A percentile compares a stretch with the other conserved stretches of the same genome.
Evolutionary conservation across 768 basidiomycete genomes (phyloP).

Genomic region (Panus rudis): DNA sequence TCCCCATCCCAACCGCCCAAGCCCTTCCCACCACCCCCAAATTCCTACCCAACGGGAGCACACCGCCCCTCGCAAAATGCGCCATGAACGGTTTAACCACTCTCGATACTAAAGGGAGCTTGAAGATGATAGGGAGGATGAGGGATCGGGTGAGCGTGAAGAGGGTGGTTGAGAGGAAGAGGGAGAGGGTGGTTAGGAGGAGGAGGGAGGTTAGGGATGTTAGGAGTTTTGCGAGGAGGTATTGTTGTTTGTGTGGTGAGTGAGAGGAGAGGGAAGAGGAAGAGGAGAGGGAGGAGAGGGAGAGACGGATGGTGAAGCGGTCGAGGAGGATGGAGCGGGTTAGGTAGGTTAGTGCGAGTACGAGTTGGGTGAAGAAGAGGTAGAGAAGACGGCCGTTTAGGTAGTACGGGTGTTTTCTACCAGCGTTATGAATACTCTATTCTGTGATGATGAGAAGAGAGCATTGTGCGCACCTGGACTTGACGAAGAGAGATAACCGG

Average conservation of each 20-base stretch:
- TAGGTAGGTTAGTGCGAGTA: constrained; percentile 39
- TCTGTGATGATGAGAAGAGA: background rate
- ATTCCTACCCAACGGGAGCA: constrained; percentile 47
- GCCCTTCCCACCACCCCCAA: constrained; percentile 38
- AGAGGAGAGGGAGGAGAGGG: constrained; percentile 16
- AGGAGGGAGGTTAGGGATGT: no score
- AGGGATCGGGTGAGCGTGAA: constrained; percentile 42
- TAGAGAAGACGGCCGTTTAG: constrained; percentile 65
- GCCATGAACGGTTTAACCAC: constrained; percentile 54
- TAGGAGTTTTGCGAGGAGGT: constrained; percentile 14
- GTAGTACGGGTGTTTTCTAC: constrained; percentile 68
- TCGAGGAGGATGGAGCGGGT: constrained; percentile 59
- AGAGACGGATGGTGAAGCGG: constrained; percentile 39
- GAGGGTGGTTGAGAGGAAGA: constrained; percentile 32
- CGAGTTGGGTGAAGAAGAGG: constrained; percentile 45
- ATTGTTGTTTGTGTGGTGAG: background rate
- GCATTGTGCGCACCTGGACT: constrained; percentile 45
- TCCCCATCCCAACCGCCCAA: constrained; percentile 45
- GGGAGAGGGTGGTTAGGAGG: constrained; percentile 31
- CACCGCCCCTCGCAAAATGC: constrained; percentile 56
- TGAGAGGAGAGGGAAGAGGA: no score
- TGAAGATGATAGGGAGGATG: constrained; percentile 46
- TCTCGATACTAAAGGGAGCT: constrained; percentile 43
- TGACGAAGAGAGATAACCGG: constrained; percentile 51
- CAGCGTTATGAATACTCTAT: background rate